Conservation (phyloP, 441 rosid genomes). For the Heliophila coronopifolia region DNA sequence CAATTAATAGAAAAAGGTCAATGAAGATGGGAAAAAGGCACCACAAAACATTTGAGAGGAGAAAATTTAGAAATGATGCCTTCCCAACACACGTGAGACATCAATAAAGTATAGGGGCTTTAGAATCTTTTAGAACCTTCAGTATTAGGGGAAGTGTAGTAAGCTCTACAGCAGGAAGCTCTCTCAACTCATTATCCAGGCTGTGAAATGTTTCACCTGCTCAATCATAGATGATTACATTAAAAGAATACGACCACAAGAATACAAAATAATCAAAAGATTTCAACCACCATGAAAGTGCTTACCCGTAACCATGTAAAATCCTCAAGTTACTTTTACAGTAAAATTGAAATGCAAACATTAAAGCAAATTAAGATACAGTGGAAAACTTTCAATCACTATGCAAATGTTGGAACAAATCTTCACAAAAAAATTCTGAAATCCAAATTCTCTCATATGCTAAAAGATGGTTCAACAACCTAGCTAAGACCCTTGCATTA, state of each 20-base stretch:
- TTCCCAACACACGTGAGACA: constrained; percentile 2
- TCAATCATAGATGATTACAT: constrained; percentile 16
- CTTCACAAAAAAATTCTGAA: constrained; percentile 6
- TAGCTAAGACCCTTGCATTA: constrained; percentile 9
- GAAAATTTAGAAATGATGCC: neutral
- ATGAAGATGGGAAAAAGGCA: constrained; percentile 9
- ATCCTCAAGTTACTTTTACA: neutral
- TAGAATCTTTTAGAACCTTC: constrained; percentile 55
- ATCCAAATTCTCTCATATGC: neutral
- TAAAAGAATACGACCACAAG: neutral
- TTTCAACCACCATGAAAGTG: constrained; percentile 4
- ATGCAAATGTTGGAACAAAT: constrained; percentile 10
- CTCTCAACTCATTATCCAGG: constrained; percentile 78
- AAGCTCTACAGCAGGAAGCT: constrained; percentile 92
- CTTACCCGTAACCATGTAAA: neutral
- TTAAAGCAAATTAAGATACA: neutral
- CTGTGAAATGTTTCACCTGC: constrained; percentile 83
- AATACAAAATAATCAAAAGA: neutral
- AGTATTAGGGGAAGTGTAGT: constrained; percentile 84
- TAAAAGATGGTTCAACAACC: constrained; percentile 4
- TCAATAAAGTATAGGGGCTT: constrained; percentile 6
- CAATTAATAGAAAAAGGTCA: neutral
- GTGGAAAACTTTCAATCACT: constrained; percentile 8
- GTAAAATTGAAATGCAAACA: neutral
- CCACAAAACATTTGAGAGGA: neutral